Evolutionary conservation across 129 eudicot species (phyloP), one percentile per base, ranked within the genome.

Genomic region (Flaveria brownii): DNA sequence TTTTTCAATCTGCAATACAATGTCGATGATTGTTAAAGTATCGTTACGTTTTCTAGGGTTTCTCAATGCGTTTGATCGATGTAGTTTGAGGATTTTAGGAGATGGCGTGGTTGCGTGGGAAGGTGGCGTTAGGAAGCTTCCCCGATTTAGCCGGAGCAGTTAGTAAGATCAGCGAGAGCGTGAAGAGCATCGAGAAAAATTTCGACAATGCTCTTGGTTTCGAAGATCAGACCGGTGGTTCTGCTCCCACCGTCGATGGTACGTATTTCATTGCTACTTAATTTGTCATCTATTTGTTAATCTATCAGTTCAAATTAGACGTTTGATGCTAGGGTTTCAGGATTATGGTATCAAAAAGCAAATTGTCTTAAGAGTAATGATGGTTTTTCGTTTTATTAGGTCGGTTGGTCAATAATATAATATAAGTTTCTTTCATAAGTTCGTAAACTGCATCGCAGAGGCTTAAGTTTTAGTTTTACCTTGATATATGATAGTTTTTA

Each of bases 141-240:
- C 84, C 96, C 30, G 98, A 94, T 87, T 78, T 94, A 9, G 81
- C 98, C 2, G 98, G 87, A 45, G 98, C 98, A 4, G 96, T 94
- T 81, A 94, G 87, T 83, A 94, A 91, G 81, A 74, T 94, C 13
- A 89, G 96, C 69, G 98, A 91, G 82, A 86, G 98, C 78, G 97
- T 94, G 14, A 94, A 94, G 82, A 91, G 87, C 81, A 94, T 94
- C 6, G 97, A 91, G 85, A 87, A 91, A 84, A 91, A 94, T 82
- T 88, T 94, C 47, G 98, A 94, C 59, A 88, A 64, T 39, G 97
- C 98, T 28, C 93, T 91, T 61, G 97, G 96, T 59, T 88, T 90
- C 8, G 95, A 88, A 85, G 98, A 82, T 47, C 84, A 85, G 57
- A 42, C 84, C 10, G 90, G 70, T 65, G 72, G 50, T 64, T 68